Percentiles rank a stretch among this genome's conserved stretches.
Conservation (phyloP, 768 basidiomycete genomes). For the Phylloporus arenicola region DNA sequence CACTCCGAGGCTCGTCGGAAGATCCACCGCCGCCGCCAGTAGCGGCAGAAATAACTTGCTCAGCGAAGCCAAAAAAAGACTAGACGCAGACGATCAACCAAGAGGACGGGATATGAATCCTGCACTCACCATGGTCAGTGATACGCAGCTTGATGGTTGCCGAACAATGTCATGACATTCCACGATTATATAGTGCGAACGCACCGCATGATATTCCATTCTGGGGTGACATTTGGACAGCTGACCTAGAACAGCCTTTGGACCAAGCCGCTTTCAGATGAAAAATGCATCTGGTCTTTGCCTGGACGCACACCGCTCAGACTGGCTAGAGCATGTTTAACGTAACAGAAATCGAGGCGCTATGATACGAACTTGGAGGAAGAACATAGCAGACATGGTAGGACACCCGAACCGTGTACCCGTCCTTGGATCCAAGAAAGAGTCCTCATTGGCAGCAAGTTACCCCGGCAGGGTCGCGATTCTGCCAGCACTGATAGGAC, state of each 20-base stretch:
- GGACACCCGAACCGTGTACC: background rate
- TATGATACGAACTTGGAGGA: background rate
- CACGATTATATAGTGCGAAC: constrained; percentile 8
- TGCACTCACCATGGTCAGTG: constrained; percentile 22
- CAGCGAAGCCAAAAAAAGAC: constrained; percentile 68
- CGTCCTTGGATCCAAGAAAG: background rate
- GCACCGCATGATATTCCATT: constrained; percentile 21
- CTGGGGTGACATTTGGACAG: constrained; percentile 17
- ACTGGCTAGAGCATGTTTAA: background rate
- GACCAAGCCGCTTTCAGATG: constrained; percentile 1
- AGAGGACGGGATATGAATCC: background rate
- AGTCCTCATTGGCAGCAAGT: background rate
- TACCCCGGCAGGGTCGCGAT: too few species aligned
- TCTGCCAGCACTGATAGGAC: too few species aligned
- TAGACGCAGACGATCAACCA: constrained; percentile 19
- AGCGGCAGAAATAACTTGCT: constrained; percentile 53
- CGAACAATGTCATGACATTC: constrained; percentile 6
- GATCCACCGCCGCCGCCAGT: constrained; percentile 21
- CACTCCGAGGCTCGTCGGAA: constrained; percentile 2
- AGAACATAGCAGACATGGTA: too few species aligned
- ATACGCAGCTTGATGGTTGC: constrained; percentile 5
- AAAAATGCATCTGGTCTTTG: background rate
- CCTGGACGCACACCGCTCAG: background rate
- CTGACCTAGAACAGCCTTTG: constrained; percentile 6
- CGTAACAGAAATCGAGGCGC: background rate